Evolutionary conservation across 2,329 filamentous ascomycete species (phyloP).

Genomic region (Capronia americana): DNA sequence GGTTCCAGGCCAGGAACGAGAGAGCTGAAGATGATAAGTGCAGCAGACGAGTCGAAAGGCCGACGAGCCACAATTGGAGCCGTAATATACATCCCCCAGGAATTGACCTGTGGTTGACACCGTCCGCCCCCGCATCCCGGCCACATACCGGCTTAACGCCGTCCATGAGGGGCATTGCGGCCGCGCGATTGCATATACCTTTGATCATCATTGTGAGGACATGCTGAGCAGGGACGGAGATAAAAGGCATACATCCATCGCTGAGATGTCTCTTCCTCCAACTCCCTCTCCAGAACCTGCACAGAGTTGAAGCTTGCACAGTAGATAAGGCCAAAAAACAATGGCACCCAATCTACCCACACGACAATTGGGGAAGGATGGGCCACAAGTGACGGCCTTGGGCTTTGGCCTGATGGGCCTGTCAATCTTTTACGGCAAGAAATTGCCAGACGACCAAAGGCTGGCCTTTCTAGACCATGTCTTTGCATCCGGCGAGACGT

Average conservation of each 20-base stretch:
- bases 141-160: constrained; percentile 7
- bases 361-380: constrained; percentile 42
- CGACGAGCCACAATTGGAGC: not conserved
- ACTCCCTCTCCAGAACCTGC: not conserved
- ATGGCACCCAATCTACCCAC: constrained; percentile 25
- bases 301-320: not conserved
- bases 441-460: constrained; percentile 49
- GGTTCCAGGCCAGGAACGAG: no score
- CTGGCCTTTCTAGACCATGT: constrained; percentile 52
- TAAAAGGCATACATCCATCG: not conserved
- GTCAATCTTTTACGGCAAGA: constrained; percentile 43
- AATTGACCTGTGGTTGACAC: not conserved
- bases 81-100: not conserved
- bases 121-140: not conserved
- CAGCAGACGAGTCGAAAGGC: not conserved
- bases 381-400: constrained; percentile 42
- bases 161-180: constrained; percentile 3
- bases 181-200: not conserved
- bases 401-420: constrained; percentile 42
- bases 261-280: not conserved
- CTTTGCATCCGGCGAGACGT: constrained; percentile 36
- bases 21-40: not conserved
- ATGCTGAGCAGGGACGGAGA: not conserved
- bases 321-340: not conserved
- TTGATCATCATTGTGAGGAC: not conserved